These are phyloP conservation scores for Plasmodium knowlesi DNA, from an alignment of 169 alveolate genomes.

Conservation along the genomic window DNA sequence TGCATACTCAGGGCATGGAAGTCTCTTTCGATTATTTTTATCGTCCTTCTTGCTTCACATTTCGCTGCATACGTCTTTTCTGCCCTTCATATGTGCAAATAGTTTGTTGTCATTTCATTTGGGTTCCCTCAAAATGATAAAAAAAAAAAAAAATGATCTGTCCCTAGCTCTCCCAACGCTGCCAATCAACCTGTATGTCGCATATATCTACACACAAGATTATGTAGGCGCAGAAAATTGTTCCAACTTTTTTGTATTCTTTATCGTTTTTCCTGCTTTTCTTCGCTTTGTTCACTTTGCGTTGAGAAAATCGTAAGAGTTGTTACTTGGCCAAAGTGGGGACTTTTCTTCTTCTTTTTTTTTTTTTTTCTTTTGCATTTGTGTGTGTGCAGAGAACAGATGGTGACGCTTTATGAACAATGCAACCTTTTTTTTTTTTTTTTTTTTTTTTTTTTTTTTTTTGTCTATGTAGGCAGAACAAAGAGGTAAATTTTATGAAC, in stretches of 20 bases:
- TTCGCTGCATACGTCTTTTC: background rate
- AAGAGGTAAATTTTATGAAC: background rate
- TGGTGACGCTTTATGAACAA: background rate
- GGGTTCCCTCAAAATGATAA: background rate
- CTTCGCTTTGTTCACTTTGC: background rate
- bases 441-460: background rate
- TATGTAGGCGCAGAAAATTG: background rate
- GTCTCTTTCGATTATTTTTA: background rate
- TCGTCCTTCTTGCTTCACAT: background rate
- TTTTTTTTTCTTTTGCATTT: background rate
- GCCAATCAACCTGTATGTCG: background rate
- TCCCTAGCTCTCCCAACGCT: background rate
- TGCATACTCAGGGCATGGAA: background rate
- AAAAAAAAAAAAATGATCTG: background rate
- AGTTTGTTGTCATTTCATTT: background rate
- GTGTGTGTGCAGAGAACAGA: background rate
- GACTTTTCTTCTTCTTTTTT: background rate
- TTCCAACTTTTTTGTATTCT: background rate
- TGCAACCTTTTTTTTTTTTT: constrained; percentile 2
- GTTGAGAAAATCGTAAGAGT: background rate
- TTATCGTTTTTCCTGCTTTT: background rate
- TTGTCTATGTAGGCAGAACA: background rate
- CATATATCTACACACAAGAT: background rate
- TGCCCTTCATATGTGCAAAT: background rate
- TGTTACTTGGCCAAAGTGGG: background rate